Base-by-base conservation (phyloP, 495 filamentous ascomycete species). In the Bryoglossum gracile region DNA sequence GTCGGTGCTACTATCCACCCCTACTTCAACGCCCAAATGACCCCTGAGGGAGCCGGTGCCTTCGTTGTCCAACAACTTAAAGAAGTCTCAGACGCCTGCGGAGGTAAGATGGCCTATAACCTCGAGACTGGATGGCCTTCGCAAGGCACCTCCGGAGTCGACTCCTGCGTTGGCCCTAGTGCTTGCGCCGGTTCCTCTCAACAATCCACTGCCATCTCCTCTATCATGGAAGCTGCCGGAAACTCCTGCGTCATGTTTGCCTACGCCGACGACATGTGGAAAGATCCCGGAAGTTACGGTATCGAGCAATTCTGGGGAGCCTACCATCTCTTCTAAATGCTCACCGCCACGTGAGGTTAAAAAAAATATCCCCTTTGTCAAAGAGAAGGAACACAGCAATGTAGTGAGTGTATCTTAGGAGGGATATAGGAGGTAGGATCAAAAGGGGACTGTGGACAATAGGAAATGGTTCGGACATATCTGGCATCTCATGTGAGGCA, bases 71-170 rank as follows among this genome's bases (percentile, higher is more conserved):
- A 63, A 50, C 80, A 94, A 73, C 74, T 91, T 46, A 64, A 72
- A 10, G 62, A 82, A 54, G 77, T 92, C 39, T 73, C 81, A 57
- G 59, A 57, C 0, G 63, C 82, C 49, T 97, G 91, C 74, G 46
- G 64, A 22, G 74, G 73, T 62, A 80, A 80, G 72, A 58, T 68
- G 18, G 84, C 76, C 46, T 75, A 84, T 65, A 84, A 89, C 70
- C 72, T 94, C 46, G 91, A 97, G 80, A 86, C 84, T 28, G 91
- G 91, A 59, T 97, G 91, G 91, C 91, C 91, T 56, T 83, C 66
- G 35, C 51, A 58, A 11, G 89, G 91, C 60, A 48, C 63, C 13
- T n/a, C n/a, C n/a, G n/a, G n/a, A n/a, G n/a, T n/a, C n/a, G n/a
- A n/a, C n/a, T n/a, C n/a, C n/a, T 53, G 76, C 62, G 89, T 89